phyloP scores from a whole-genome alignment of 108 stramenopile genomes.

The Skeletonema potamos region DNA sequence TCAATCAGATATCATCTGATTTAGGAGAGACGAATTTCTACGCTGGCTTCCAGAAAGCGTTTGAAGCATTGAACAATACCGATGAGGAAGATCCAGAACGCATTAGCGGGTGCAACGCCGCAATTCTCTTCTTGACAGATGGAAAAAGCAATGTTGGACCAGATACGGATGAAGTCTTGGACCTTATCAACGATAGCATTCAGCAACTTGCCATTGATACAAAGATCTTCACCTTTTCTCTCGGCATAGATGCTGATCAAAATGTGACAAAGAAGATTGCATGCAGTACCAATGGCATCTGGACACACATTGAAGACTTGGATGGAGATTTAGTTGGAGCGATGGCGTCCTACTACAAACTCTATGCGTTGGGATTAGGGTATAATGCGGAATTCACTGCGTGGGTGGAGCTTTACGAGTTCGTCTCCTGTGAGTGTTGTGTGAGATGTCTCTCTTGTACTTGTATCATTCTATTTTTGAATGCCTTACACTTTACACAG shows the following conservation, averaged over 20 bases:
- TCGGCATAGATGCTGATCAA: conserved; percentile 39
- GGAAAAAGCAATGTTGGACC: conserved; percentile 17
- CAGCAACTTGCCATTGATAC: conserved; percentile 3
- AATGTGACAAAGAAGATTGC: conserved; percentile 40
- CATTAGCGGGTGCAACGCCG: conserved; percentile 34
- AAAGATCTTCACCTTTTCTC: conserved; percentile 49
- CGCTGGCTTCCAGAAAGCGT: conserved; percentile 32
- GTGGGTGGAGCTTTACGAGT: conserved; percentile 67
- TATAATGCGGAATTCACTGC: conserved; percentile 47
- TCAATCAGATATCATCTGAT: conserved; percentile 4
- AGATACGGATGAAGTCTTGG: conserved; percentile 17
- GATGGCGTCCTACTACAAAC: conserved; percentile 55
- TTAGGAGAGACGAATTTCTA: conserved; percentile 39
- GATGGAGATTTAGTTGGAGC: conserved; percentile 34
- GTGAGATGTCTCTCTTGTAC: too few species aligned
- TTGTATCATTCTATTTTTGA: background rate
- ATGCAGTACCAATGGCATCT: conserved; percentile 52
- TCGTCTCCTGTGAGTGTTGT: conserved; percentile 8
- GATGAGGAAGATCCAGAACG: conserved; percentile 9
- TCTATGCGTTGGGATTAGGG: conserved; percentile 58
- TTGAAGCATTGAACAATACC: conserved; percentile 19
- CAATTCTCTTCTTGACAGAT: conserved; percentile 53
- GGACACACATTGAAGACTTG: conserved; percentile 35
- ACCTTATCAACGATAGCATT: conserved; percentile 18
- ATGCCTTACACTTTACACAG: background rate